These are phyloP conservation scores for Paralagenidium karlingii DNA, from an alignment of 352 stramenopile species.

Conservation along the genomic window DNA sequence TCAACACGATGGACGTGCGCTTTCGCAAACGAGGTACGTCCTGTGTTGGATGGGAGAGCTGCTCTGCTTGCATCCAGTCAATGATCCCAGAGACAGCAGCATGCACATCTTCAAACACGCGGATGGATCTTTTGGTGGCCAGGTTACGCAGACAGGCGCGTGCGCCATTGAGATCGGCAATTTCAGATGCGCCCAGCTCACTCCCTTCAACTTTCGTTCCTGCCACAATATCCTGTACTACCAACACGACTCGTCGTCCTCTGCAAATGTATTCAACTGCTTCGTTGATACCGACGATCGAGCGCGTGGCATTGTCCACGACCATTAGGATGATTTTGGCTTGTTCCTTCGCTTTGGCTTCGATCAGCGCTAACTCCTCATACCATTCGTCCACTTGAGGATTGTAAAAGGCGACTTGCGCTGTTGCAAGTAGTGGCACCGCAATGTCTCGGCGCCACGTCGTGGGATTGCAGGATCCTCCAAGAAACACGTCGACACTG, in stretches of 20 bases:
- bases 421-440: slow-evolving; percentile 56
- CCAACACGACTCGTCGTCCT: slow-evolving; percentile 54
- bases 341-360: slow-evolving; percentile 67
- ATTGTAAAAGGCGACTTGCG: slow-evolving; percentile 72
- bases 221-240: slow-evolving; percentile 63
- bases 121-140: slow-evolving; percentile 26
- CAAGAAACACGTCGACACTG: slow-evolving; percentile 67
- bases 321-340: slow-evolving; percentile 81
- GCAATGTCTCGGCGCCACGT: slow-evolving; percentile 73
- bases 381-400: slow-evolving; percentile 86
- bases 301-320: slow-evolving; percentile 63
- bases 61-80: slow-evolving; percentile 30
- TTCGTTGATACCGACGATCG: slow-evolving; percentile 81
- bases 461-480: slow-evolving; percentile 81
- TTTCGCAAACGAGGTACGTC: slow-evolving; percentile 48
- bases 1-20: slow-evolving; percentile 66
- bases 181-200: slow-evolving; percentile 30
- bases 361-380: slow-evolving; percentile 70
- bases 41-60: slow-evolving; percentile 21
- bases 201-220: slow-evolving; percentile 36
- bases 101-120: slow-evolving; percentile 34
- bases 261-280: slow-evolving; percentile 78
- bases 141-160: slow-evolving; percentile 65
- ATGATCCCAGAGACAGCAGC: slow-evolving; percentile 33
- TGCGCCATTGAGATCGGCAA: slow-evolving; percentile 74